These are phyloP conservation scores for Chionographis japonica DNA, from an alignment of 106 monocot species.

Conservation along the genomic window DNA sequence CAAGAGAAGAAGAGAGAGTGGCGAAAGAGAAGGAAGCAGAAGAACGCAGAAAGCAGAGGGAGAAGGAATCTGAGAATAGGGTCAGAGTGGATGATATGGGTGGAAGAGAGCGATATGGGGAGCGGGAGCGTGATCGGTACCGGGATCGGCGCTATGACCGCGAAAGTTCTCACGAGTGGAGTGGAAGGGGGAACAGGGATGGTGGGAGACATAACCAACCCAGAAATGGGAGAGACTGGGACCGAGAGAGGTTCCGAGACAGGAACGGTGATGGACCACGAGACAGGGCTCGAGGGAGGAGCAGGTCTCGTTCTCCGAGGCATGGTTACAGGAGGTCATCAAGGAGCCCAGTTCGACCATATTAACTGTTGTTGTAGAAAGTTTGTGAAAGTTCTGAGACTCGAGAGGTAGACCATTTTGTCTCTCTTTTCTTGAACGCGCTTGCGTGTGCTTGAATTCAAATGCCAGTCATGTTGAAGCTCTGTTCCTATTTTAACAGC, in stretches of 20 bases:
- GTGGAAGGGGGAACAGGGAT: slow-evolving; percentile 52
- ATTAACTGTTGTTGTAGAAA: slow-evolving; percentile 28
- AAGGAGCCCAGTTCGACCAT: slow-evolving; percentile 40
- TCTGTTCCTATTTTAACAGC: slow-evolving; percentile 72
- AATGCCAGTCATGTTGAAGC: slow-evolving; percentile 35
- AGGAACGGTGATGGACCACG: slow-evolving; percentile 30
- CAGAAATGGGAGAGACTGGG: slow-evolving; percentile 73
- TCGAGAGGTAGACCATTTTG: slow-evolving; percentile 73
- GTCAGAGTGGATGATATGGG: slow-evolving; percentile 20
- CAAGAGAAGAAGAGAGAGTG: slow-evolving; percentile 68
- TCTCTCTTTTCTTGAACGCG: slow-evolving; percentile 23
- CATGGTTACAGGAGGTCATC: slow-evolving; percentile 41
- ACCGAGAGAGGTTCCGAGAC: slow-evolving; percentile 51
- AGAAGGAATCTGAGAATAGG: slow-evolving; percentile 45
- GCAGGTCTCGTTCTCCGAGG: slow-evolving; percentile 82
- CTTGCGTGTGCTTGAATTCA: slow-evolving; percentile 25
- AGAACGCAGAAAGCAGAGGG: slow-evolving; percentile 54
- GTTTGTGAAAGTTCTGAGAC: slow-evolving; percentile 21
- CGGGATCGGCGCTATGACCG: slow-evolving; percentile 25
- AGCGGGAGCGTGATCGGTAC: slow-evolving; percentile 39
- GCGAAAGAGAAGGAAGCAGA: slow-evolving; percentile 75
- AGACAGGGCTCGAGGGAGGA: slow-evolving; percentile 57
- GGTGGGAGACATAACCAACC: slow-evolving; percentile 33
- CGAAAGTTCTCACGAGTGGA: slow-evolving; percentile 56
- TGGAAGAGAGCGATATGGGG: slow-evolving; percentile 19